These are phyloP conservation scores for Scutellaria galericulata DNA, from an alignment of 257 asterid genomes.

Conservation along the genomic window DNA sequence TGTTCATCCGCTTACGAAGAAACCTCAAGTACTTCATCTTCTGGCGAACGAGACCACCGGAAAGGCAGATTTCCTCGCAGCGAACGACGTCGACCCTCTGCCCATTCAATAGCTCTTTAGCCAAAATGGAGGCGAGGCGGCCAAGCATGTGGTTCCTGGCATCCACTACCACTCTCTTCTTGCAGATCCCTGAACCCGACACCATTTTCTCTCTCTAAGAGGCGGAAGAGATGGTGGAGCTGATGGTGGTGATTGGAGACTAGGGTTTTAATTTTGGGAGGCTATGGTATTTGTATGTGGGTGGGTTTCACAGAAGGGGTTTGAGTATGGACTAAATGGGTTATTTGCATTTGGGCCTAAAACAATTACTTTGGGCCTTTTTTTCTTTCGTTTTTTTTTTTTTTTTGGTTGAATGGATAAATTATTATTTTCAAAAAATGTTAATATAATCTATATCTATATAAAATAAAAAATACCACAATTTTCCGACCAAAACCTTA, in stretches of 20 bases:
- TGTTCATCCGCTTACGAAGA: constrained; percentile 58
- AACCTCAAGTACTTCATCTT: constrained; percentile 57
- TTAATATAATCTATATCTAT: too few relatives aligned
- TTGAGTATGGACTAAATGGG: too few relatives aligned
- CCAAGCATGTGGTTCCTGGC: constrained; percentile 63
- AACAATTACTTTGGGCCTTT: too few relatives aligned
- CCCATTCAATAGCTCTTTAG: constrained; percentile 58
- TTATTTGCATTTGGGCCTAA: too few relatives aligned
- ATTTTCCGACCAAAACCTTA: too few relatives aligned
- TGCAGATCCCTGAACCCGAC: constrained; percentile 58
- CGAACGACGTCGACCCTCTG: constrained; percentile 50
- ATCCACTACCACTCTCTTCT: constrained; percentile 51
- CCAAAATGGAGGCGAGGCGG: constrained; percentile 49
- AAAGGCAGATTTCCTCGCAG: constrained; percentile 57
- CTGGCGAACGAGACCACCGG: constrained; percentile 62
- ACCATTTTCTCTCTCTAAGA: constrained; percentile 40
- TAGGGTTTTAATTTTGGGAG: constrained; percentile 37
- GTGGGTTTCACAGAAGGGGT: too few relatives aligned
- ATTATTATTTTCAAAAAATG: too few relatives aligned
- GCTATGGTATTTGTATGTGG: too few relatives aligned
- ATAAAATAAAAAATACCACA: too few relatives aligned
- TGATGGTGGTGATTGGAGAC: constrained; percentile 1
- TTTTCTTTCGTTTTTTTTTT: too few relatives aligned
- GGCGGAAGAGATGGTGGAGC: constrained; percentile 5
- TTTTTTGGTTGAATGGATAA: too few relatives aligned